Percentiles rank a stretch among this genome's conserved stretches.
These are phyloP conservation scores for Serpula lacrymans DNA, from an alignment of 768 basidiomycete genomes.

Conservation along the genomic window DNA sequence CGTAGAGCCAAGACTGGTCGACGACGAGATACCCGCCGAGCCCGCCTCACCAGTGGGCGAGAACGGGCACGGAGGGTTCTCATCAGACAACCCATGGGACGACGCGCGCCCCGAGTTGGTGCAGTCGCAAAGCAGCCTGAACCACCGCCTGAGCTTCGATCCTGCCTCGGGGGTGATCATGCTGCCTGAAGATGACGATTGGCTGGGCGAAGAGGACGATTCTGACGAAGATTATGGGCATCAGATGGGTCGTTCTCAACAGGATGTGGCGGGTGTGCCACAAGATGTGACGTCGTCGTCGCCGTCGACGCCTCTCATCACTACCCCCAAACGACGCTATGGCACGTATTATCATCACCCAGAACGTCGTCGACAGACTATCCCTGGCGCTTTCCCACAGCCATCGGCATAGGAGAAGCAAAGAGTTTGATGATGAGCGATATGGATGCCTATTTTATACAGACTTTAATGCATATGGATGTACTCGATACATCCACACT, in stretches of 20 bases:
- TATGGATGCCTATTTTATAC: neutral
- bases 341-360: slow-evolving; percentile 87
- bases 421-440: too few relatives aligned
- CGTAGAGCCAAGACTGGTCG: slow-evolving; percentile 6
- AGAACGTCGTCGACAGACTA: slow-evolving; percentile 49
- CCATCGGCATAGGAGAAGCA: slow-evolving; percentile 9
- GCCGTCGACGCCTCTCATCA: slow-evolving; percentile 26
- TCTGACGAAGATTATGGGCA: slow-evolving; percentile 45
- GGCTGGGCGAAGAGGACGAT: slow-evolving; percentile 56
- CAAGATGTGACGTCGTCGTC: slow-evolving; percentile 14
- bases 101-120: slow-evolving; percentile 35
- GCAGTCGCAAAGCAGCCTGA: slow-evolving; percentile 25
- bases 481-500: neutral
- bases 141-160: slow-evolving; percentile 78
- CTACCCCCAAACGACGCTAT: slow-evolving; percentile 55
- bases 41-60: neutral
- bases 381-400: slow-evolving; percentile 57
- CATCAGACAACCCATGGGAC: slow-evolving; percentile 58
- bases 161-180: slow-evolving; percentile 86
- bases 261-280: slow-evolving; percentile 14
- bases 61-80: slow-evolving; percentile 20
- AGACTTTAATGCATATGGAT: neutral
- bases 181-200: slow-evolving; percentile 72
- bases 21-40: slow-evolving; percentile 5
- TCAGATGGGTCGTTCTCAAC: slow-evolving; percentile 17